phyloP scores from a whole-genome alignment of 441 rosid genomes.

The Gossypium trilobum region DNA sequence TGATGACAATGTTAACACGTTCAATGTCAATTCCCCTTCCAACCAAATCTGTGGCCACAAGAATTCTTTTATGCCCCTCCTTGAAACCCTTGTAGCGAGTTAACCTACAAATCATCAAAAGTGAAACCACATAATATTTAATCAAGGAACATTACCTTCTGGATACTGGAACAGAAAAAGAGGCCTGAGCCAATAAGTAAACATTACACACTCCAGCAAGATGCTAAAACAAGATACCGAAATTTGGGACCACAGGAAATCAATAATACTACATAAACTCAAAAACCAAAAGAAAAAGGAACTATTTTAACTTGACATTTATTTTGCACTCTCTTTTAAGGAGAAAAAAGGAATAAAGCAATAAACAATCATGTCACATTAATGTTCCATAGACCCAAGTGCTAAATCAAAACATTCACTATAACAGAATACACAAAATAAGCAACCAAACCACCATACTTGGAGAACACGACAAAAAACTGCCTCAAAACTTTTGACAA shows the following conservation, averaged over 20 bases:
- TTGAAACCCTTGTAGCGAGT: slow-evolving; percentile 91
- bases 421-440: background rate
- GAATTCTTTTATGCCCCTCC: slow-evolving; percentile 95
- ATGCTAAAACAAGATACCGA: background rate
- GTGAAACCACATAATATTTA: background rate
- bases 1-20: slow-evolving; percentile 89
- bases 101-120: slow-evolving; percentile 37
- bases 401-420: background rate
- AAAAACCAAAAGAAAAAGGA: background rate
- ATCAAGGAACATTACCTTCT: background rate
- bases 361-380: background rate
- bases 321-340: background rate
- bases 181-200: background rate
- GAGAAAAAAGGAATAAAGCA: background rate
- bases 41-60: slow-evolving; percentile 90
- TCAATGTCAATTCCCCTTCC: slow-evolving; percentile 97
- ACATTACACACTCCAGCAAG: background rate
- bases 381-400: background rate
- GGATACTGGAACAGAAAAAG: background rate
- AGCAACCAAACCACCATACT: background rate
- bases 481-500: background rate
- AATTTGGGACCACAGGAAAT: background rate
- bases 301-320: background rate
- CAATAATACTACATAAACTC: background rate
- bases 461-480: background rate